Conservation (phyloP, 139 green algal species). For the Volvox africanus region DNA sequence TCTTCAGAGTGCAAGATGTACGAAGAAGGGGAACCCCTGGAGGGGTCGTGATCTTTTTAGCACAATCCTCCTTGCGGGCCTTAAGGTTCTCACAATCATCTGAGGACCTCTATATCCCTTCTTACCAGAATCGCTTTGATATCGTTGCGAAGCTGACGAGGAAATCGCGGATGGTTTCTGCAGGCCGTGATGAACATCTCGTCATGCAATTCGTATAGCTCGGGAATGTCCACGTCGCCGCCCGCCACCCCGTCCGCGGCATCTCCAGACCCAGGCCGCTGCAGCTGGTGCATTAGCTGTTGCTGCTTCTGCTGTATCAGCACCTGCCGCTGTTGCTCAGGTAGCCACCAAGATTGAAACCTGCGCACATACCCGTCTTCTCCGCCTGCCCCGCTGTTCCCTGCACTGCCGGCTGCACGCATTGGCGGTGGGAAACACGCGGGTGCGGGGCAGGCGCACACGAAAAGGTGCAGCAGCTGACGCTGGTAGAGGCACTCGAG, state of each 20-base stretch:
- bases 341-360: not conserved
- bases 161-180: conserved; percentile 2
- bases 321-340: not conserved
- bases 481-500: conserved; percentile 24
- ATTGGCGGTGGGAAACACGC: not conserved
- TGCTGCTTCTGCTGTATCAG: not conserved
- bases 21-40: too few relatives aligned
- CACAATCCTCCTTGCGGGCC: too few relatives aligned
- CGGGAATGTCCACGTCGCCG: not conserved
- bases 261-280: not conserved
- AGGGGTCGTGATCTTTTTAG: too few relatives aligned
- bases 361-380: not conserved
- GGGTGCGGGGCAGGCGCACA: conserved; percentile 9
- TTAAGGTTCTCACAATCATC: too few relatives aligned
- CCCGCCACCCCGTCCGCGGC: too few relatives aligned
- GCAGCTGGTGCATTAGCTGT: not conserved
- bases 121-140: conserved; percentile 4
- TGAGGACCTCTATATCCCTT: too few relatives aligned
- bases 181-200: not conserved
- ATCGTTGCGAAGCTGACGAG: not conserved
- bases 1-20: too few relatives aligned
- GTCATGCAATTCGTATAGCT: conserved; percentile 31
- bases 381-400: not conserved
- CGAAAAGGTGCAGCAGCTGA: conserved; percentile 22
- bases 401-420: not conserved